These are phyloP conservation scores for Lachancea mirantina DNA, from an alignment of 805 yeast genomes.

Conservation along the genomic window DNA sequence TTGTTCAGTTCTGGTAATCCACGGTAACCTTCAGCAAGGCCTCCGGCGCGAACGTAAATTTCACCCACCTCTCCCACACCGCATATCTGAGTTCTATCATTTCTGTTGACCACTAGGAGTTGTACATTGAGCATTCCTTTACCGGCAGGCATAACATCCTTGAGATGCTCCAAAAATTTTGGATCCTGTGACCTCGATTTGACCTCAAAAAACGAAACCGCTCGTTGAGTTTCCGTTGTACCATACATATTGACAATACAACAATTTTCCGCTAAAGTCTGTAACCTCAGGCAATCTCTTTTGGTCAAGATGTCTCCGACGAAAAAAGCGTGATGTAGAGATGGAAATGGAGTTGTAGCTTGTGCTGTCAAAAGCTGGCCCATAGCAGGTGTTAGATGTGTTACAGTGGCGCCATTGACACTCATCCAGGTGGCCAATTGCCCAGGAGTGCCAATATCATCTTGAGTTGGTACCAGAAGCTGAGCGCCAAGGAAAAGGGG, in stretches of 20 bases:
- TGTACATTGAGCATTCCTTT: slow-evolving; percentile 96
- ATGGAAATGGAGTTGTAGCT: slow-evolving; percentile 79
- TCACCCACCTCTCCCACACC: slow-evolving; percentile 99
- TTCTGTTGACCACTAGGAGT: slow-evolving; percentile 83
- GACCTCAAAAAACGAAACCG: slow-evolving; percentile 91
- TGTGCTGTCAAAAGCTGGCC: slow-evolving; percentile 96
- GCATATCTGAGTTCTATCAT: slow-evolving; percentile 83
- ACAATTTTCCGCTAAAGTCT: slow-evolving; percentile 84
- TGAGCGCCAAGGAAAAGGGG: slow-evolving; percentile 95
- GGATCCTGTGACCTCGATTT: slow-evolving; percentile 64
- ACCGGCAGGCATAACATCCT: slow-evolving; percentile 98
- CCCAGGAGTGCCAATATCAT: slow-evolving; percentile 98
- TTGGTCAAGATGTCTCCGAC: slow-evolving; percentile 97
- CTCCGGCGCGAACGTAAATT: slow-evolving; percentile 96
- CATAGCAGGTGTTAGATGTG: slow-evolving; percentile 99
- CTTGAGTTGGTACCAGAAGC: slow-evolving; percentile 86
- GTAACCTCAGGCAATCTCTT: slow-evolving; percentile 91
- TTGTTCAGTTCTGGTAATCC: slow-evolving; percentile 83
- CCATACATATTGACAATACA: slow-evolving; percentile 97
- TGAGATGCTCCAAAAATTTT: slow-evolving; percentile 68
- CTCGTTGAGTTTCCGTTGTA: slow-evolving; percentile 97
- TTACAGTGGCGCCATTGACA: slow-evolving; percentile 82
- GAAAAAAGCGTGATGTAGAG: slow-evolving; percentile 91
- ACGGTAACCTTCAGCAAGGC: slow-evolving; percentile 93
- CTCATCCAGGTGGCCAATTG: slow-evolving; percentile 97